Evolutionary conservation across 176 grass and related monocot genomes (phyloP), one percentile per base, ranked within the genome.

Genomic region (Phoenix roebelenii): DNA sequence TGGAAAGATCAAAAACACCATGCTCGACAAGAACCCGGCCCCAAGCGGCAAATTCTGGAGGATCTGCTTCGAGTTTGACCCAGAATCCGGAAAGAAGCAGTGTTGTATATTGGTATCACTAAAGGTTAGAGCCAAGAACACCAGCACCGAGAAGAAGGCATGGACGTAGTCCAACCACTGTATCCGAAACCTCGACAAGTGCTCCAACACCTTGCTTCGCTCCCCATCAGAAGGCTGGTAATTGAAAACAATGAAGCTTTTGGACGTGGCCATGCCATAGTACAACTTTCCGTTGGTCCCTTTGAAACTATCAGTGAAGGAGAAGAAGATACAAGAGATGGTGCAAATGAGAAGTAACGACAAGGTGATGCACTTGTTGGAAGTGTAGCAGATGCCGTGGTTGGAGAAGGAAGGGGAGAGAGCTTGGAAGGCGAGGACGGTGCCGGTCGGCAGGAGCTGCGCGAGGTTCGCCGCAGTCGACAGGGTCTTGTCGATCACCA

Each of bases 361-460:
- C 44, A 14, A 7, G 3, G 59, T 52, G 4, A 88, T 70, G 67
- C 51, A 84, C 59, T 26, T 66, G 81, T 85, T 88, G 19, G 60
- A 61, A 4, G 18, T 5, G 48, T 63, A 74, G 80, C 77, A 88
- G 4, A 0, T 35, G 49, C 89, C 89, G 28, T 72, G 77, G 80
- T 81, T 78, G 56, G 58, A 75, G 80, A 93, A 93, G 18, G 84
- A 93, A 3, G 89, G 80, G 44, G 80, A 78, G 50, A 93, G 74
- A 23, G 80, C 64, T 54, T 94, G 80, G 74, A 85, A 88, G 0
- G 74, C 77, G 17, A 94, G 63, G 18, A 74, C 63, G 14, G 84
- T 94, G 67, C 77, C 77, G 1, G 80, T 85, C 16, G 77, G 80
- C 18, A 88, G 80, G 1, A 94, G 89, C 67, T 88, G 76, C 54